These are phyloP conservation scores for Cytospora paraplurivora DNA, from an alignment of 2,329 filamentous ascomycete species.

Conservation along the genomic window DNA sequence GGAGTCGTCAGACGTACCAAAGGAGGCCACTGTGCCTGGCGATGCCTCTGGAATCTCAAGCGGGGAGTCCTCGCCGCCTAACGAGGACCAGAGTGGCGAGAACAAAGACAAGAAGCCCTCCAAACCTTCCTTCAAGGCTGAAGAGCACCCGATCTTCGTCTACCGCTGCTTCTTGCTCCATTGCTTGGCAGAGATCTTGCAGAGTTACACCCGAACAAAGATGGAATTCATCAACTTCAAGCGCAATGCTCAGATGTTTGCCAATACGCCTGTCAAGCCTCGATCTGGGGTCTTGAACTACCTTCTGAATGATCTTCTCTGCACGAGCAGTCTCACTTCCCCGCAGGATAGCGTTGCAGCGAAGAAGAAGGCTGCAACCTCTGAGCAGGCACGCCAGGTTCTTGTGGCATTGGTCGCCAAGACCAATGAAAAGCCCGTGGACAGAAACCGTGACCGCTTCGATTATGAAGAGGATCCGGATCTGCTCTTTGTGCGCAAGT, in stretches of 20 bases:
- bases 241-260: conserved; percentile 80
- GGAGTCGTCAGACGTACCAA: conserved; percentile 52
- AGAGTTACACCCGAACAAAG: conserved; percentile 92
- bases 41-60: conserved; percentile 35
- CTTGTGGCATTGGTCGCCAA: conserved; percentile 85
- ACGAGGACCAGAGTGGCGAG: conserved; percentile 38
- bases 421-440: conserved; percentile 74
- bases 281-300: conserved; percentile 93
- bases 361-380: conserved; percentile 86
- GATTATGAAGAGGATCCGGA: conserved; percentile 78
- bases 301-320: conserved; percentile 76
- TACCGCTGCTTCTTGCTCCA: conserved; percentile 95
- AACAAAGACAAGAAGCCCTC: conserved; percentile 62
- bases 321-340: conserved; percentile 61
- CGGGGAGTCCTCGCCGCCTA: conserved; percentile 6
- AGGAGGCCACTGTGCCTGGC: conserved; percentile 45
- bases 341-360: conserved; percentile 73
- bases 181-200: conserved; percentile 85
- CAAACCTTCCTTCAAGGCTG: conserved; percentile 82
- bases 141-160: conserved; percentile 93
- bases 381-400: conserved; percentile 81
- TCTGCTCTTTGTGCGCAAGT: conserved; percentile 88
- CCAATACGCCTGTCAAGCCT: conserved; percentile 89
- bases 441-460: conserved; percentile 58
- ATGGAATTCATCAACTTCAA: conserved; percentile 99